Evolutionary conservation across 139 green algal species (phyloP).

Genomic region (Diplosphaera chodatii): DNA sequence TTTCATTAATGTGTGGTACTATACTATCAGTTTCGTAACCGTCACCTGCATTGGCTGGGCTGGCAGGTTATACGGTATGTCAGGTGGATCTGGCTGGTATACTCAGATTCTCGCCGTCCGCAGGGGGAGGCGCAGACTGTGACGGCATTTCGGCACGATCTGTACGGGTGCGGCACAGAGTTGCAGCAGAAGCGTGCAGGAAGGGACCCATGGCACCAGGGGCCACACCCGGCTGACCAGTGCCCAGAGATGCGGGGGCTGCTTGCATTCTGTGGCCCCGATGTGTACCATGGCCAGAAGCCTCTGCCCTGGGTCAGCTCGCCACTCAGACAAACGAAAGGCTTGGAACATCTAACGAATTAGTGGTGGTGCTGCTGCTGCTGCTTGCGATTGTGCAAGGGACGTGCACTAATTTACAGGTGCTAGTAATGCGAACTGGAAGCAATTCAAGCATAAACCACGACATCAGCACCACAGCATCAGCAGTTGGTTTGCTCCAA

Average conservation of each 20-base stretch:
- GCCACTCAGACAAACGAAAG: not conserved
- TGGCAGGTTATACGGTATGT: no score
- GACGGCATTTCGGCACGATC: constrained; percentile 49
- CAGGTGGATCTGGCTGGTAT: no score
- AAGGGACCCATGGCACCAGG: constrained; percentile 67
- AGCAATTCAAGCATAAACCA: no score
- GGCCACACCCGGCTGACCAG: constrained; percentile 37
- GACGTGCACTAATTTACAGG: no score
- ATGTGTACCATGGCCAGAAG: not conserved
- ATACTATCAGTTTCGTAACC: not conserved
- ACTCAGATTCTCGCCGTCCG: no score
- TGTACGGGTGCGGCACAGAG: constrained; percentile 61
- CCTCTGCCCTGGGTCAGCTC: constrained; percentile 10
- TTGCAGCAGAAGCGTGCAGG: constrained; percentile 49
- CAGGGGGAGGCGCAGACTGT: constrained; percentile 48
- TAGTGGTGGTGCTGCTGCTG: not conserved
- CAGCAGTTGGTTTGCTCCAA: no score
- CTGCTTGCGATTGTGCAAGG: not conserved
- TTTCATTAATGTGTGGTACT: not conserved
- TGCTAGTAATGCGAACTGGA: no score
- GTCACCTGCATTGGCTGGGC: no score
- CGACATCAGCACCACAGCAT: no score
- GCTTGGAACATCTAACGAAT: not conserved
- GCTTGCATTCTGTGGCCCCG: constrained; percentile 36
- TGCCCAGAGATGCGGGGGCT: constrained; percentile 59